Conservation (phyloP, 78 protist species). For the Dictyostelium discoideum region dicty_2.7 NC_007091.3:3586001-3586500, state of each 20-base stretch:
- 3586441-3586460: neutral
- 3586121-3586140: neutral
- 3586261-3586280: neutral
- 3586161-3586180: neutral
- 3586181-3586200: neutral
- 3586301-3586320: neutral
- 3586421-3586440: too few relatives aligned
- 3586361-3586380: too few relatives aligned
- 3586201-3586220: neutral
- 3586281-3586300: neutral
- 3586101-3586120: too few relatives aligned
- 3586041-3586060: neutral
- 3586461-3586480: neutral
- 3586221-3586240: neutral
- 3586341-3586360: too few relatives aligned
- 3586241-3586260: neutral
- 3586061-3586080: neutral
- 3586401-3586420: neutral
- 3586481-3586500: too few relatives aligned
- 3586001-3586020: neutral
- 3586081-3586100: neutral
- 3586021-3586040: neutral
- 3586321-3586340: too few relatives aligned
- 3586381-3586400: neutral
- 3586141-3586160: neutral